These are phyloP conservation scores for Rubus idaeus DNA, from an alignment of 306 rosid genomes.

Conservation along the genomic window DNA sequence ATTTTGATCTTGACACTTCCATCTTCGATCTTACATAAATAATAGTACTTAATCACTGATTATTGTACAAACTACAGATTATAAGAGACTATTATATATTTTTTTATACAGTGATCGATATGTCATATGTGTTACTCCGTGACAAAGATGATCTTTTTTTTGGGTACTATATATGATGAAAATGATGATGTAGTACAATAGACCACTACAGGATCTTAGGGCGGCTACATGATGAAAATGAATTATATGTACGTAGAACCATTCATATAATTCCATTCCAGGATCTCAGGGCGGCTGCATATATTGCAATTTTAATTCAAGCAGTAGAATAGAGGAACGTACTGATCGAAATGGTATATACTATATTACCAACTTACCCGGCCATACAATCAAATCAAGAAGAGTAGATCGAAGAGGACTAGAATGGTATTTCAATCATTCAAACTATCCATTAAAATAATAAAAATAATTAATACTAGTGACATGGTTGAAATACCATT, in stretches of 20 bases:
- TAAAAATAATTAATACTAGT: too few species aligned
- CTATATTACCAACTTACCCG: background rate
- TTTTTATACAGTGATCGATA: background rate
- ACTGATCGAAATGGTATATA: background rate
- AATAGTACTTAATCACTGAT: background rate
- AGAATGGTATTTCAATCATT: background rate
- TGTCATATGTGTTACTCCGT: background rate
- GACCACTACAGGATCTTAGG: background rate
- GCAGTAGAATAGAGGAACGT: background rate
- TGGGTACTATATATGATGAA: background rate
- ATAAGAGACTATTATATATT: background rate
- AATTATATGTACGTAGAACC: background rate
- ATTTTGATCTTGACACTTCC: constrained; percentile 28
- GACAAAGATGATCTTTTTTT: background rate
- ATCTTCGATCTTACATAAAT: too few species aligned
- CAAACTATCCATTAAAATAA: too few species aligned
- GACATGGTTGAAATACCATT: too few species aligned
- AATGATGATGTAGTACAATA: background rate
- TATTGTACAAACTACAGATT: background rate
- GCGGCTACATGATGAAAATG: too few species aligned
- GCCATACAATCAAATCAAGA: background rate
- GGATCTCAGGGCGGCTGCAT: constrained; percentile 2
- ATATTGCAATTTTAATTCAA: background rate
- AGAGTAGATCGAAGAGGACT: background rate
- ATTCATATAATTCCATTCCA: background rate